Conservation (phyloP, 179 eudicot genomes). For the Pouteria campechiana region DNA sequence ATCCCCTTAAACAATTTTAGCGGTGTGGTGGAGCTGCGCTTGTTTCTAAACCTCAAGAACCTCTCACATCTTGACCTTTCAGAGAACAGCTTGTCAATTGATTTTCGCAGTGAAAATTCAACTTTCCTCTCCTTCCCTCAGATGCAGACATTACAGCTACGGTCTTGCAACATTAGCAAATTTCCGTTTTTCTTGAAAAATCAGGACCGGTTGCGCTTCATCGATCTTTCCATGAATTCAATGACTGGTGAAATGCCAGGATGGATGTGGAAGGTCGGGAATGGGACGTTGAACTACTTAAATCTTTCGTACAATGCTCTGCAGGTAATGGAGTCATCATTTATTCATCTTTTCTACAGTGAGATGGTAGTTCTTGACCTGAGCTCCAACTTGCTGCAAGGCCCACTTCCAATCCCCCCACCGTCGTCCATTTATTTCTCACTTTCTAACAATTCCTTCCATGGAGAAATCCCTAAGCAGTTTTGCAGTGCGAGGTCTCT, state of each 20-base stretch:
- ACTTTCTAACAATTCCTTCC: constrained; percentile 6
- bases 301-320: constrained; percentile 16
- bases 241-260: constrained; percentile 17
- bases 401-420: constrained; percentile 3
- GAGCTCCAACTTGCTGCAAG: constrained; percentile 7
- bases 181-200: constrained; percentile 17
- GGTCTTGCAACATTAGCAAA: constrained; percentile 12
- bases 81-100: constrained; percentile 14
- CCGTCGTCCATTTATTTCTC: neutral
- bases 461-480: constrained; percentile 7
- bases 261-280: constrained; percentile 23
- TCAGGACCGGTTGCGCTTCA: constrained; percentile 4
- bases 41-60: neutral
- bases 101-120: neutral
- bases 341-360: neutral
- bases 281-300: constrained; percentile 3
- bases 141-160: constrained; percentile 7
- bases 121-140: constrained; percentile 1
- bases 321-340: constrained; percentile 6
- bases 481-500: constrained; percentile 3
- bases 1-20: constrained; percentile 11
- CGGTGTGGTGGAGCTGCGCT: constrained; percentile 4
- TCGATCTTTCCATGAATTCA: constrained; percentile 21
- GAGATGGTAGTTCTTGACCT: constrained; percentile 17
- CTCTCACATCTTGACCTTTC: constrained; percentile 26